phyloP scores from a whole-genome alignment of 2,329 filamentous ascomycete species.

The Calonectria ilicicola region DNA sequence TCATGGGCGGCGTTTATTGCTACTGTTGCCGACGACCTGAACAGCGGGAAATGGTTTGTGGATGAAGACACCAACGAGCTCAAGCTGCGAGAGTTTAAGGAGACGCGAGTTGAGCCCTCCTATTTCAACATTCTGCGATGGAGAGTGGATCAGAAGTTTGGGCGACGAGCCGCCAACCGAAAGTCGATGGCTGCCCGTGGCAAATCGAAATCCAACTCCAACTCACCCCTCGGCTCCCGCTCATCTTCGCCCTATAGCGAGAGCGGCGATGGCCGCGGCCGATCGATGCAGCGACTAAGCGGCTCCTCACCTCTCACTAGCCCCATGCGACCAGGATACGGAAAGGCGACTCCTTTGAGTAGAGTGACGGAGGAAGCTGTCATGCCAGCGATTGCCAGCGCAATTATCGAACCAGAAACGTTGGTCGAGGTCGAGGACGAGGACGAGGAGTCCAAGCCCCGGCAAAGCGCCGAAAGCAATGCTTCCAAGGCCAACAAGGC shows the following conservation, averaged over 20 bases:
- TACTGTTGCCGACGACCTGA: conserved; percentile 88
- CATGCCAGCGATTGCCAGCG: conserved; percentile 53
- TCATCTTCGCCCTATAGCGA: conserved; percentile 72
- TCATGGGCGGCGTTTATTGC: conserved; percentile 93
- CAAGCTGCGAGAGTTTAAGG: conserved; percentile 92
- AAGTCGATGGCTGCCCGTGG: conserved; percentile 60
- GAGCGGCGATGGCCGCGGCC: conserved; percentile 76
- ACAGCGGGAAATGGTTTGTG: conserved; percentile 89
- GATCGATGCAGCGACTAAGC: conserved; percentile 77
- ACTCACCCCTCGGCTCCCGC: conserved; percentile 61
- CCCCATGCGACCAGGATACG: conserved; percentile 73
- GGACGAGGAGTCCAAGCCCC: conserved; percentile 61
- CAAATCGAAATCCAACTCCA: conserved; percentile 44
- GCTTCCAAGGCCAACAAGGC: conserved; percentile 39
- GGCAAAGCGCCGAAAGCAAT: conserved; percentile 58
- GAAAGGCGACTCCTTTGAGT: conserved; percentile 77
- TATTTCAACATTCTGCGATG: conserved; percentile 97
- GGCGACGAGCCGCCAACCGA: conserved; percentile 70
- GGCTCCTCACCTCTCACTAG: conserved; percentile 73
- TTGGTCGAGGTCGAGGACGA: conserved; percentile 68
- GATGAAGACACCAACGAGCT: conserved; percentile 94
- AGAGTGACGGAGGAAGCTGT: conserved; percentile 78
- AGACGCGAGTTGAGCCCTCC: conserved; percentile 86
- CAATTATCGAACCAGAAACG: conserved; percentile 58
- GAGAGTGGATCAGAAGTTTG: conserved; percentile 96